Evolutionary conservation across 805 yeast species (phyloP).

Genomic region (Suhomyces sp.): DNA sequence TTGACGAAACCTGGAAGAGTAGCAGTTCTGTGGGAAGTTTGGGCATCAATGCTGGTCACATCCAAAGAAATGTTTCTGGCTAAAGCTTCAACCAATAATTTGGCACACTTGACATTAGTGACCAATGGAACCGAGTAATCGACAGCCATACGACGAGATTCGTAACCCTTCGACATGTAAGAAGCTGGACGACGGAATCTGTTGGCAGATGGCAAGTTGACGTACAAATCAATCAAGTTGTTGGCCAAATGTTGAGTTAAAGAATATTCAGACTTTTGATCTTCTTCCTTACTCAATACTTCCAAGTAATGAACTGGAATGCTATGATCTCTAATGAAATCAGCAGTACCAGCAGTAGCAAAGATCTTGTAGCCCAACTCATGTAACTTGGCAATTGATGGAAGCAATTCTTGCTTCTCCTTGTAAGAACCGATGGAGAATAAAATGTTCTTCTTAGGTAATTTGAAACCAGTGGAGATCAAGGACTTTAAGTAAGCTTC

Average conservation of each 20-base stretch:
- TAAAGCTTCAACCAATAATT: constrained; percentile 91
- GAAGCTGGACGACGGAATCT: constrained; percentile 98
- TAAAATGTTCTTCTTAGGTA: constrained; percentile 92
- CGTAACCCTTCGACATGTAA: constrained; percentile 95
- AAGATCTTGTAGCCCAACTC: constrained; percentile 86
- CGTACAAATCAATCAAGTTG: constrained; percentile 92
- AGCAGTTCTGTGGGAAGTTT: constrained; percentile 82
- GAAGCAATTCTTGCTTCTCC: constrained; percentile 91
- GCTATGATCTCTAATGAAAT: constrained; percentile 91
- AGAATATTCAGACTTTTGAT: constrained; percentile 90
- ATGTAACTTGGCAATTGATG: constrained; percentile 76
- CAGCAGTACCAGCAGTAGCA: constrained; percentile 99
- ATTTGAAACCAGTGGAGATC: constrained; percentile 90
- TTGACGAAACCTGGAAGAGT: constrained; percentile 86
- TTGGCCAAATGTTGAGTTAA: constrained; percentile 95
- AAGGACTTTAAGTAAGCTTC: constrained; percentile 96
- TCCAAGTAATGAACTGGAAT: constrained; percentile 95
- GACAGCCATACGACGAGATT: constrained; percentile 99
- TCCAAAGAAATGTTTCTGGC: constrained; percentile 67
- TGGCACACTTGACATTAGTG: constrained; percentile 96
- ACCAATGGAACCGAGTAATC: constrained; percentile 97
- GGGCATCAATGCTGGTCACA: constrained; percentile 78
- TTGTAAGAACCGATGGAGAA: constrained; percentile 95
- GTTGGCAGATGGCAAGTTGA: constrained; percentile 95
- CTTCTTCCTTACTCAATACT: constrained; percentile 69